phyloP scores from a whole-genome alignment of 2,329 filamentous ascomycete genomes.

The Xylariaceae sp. region DNA sequence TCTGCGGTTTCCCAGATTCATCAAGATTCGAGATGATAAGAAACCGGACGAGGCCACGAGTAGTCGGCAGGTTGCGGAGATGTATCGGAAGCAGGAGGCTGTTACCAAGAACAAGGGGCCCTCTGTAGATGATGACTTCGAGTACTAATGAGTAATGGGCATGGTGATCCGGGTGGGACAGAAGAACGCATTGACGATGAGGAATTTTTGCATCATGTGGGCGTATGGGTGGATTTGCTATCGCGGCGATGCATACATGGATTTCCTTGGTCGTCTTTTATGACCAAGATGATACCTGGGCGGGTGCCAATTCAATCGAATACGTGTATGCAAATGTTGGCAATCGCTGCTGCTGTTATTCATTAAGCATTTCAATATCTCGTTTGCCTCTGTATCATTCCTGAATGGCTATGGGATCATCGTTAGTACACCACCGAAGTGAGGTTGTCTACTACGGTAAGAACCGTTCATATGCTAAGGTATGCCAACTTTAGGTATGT shows the following conservation, averaged over 20 bases:
- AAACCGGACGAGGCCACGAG: constrained; percentile 87
- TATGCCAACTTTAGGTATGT: no score
- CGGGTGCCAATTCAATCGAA: no score
- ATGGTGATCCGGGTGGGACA: not conserved
- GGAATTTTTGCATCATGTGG: constrained; percentile 4
- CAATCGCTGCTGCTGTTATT: no score
- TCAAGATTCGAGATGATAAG: constrained; percentile 90
- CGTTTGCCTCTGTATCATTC: no score
- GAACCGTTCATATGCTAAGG: no score
- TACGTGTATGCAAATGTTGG: no score
- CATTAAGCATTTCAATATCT: no score
- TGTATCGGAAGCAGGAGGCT: constrained; percentile 94
- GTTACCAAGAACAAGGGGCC: constrained; percentile 82
- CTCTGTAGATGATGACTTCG: constrained; percentile 92
- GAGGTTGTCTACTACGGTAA: no score
- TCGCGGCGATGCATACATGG: not conserved
- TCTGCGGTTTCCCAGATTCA: constrained; percentile 87
- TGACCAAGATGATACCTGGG: no score
- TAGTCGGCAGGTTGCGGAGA: constrained; percentile 83
- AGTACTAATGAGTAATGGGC: constrained; percentile 60
- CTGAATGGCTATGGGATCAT: no score
- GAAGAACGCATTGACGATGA: constrained; percentile 1
- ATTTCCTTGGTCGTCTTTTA: no score
- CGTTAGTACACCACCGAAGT: no score
- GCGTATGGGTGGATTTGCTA: not conserved